Evolutionary conservation across 495 filamentous ascomycete genomes (phyloP).

Genomic region (Xylaria curta): DNA sequence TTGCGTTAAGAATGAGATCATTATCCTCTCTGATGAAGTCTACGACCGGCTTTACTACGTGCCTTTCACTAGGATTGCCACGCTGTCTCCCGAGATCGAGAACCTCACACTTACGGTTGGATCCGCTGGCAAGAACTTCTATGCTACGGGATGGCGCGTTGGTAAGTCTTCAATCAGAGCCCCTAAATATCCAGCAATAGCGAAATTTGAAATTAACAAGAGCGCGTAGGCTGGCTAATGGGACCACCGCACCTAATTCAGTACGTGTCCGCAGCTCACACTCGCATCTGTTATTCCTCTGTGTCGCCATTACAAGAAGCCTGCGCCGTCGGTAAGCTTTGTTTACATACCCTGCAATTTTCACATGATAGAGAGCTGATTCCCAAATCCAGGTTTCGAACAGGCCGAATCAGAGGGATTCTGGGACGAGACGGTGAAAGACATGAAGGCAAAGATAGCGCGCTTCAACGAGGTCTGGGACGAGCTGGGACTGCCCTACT

Average conservation of each 20-base stretch:
- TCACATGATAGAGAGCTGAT: neutral
- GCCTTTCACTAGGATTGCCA: slow-evolving; percentile 90
- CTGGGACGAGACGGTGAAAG: slow-evolving; percentile 82
- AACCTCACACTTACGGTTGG: slow-evolving; percentile 90
- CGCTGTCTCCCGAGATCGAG: slow-evolving; percentile 84
- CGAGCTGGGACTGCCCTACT: slow-evolving; percentile 90
- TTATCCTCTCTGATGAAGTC: slow-evolving; percentile 95
- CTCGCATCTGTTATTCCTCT: slow-evolving; percentile 92
- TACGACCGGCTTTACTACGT: slow-evolving; percentile 96
- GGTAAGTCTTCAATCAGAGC: slow-evolving; percentile 49
- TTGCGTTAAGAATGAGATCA: slow-evolving; percentile 91
- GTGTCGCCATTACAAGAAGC: slow-evolving; percentile 95
- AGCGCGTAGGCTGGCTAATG: slow-evolving; percentile 72
- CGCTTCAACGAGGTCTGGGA: slow-evolving; percentile 86
- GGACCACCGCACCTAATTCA: slow-evolving; percentile 88
- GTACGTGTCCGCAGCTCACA: slow-evolving; percentile 91
- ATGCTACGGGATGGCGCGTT: slow-evolving; percentile 95
- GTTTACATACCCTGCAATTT: neutral
- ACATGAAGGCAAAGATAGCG: slow-evolving; percentile 90
- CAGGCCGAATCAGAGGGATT: slow-evolving; percentile 82
- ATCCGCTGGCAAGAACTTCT: slow-evolving; percentile 97
- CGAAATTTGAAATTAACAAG: neutral
- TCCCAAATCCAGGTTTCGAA: slow-evolving; percentile 67
- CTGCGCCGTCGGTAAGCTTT: slow-evolving; percentile 72
- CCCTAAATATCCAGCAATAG: neutral